Evolutionary conservation across 2,329 filamentous ascomycete genomes (phyloP).

Genomic region (Aspergillus fumigatus): DNA sequence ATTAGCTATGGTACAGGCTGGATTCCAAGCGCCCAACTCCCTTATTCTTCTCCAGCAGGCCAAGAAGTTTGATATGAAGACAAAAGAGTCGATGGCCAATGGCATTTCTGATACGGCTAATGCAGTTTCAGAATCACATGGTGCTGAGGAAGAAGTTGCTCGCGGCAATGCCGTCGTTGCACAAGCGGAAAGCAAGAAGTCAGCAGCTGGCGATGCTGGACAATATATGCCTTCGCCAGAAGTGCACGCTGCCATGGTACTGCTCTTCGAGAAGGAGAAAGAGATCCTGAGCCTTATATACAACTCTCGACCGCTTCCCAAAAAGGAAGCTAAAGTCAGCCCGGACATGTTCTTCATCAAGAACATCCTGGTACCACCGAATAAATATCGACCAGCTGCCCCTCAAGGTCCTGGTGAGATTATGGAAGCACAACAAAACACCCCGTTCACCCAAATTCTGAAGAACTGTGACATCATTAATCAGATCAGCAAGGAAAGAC

Average conservation of each 20-base stretch:
- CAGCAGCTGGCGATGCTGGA: conserved; percentile 46
- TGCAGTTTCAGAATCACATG: conserved; percentile 50
- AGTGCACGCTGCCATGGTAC: conserved; percentile 69
- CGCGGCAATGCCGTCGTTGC: conserved; percentile 46
- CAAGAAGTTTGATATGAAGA: conserved; percentile 35
- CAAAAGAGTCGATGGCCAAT: conserved; percentile 24
- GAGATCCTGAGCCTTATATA: conserved; percentile 84
- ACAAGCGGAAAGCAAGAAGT: conserved; percentile 32
- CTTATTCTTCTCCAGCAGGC: conserved; percentile 56
- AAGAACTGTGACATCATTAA: conserved; percentile 68
- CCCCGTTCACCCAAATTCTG: conserved; percentile 79
- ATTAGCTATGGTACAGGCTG: conserved; percentile 66
- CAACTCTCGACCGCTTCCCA: conserved; percentile 63
- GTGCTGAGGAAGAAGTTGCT: conserved; percentile 56
- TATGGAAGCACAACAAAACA: conserved; percentile 83
- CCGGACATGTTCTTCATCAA: conserved; percentile 94
- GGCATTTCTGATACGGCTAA: conserved; percentile 48
- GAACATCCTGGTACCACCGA: conserved; percentile 82
- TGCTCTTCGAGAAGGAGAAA: conserved; percentile 82
- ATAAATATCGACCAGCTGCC: conserved; percentile 83
- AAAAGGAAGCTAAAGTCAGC: conserved; percentile 54
- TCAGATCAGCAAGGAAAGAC: conserved; percentile 67
- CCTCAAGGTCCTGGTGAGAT: conserved; percentile 75
- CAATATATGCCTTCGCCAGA: conserved; percentile 79
- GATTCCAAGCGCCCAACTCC: conserved; percentile 66